Evolutionary conservation across 805 yeast genomes (phyloP).

Genomic region (Kodamaea jinghongensis): DNA sequence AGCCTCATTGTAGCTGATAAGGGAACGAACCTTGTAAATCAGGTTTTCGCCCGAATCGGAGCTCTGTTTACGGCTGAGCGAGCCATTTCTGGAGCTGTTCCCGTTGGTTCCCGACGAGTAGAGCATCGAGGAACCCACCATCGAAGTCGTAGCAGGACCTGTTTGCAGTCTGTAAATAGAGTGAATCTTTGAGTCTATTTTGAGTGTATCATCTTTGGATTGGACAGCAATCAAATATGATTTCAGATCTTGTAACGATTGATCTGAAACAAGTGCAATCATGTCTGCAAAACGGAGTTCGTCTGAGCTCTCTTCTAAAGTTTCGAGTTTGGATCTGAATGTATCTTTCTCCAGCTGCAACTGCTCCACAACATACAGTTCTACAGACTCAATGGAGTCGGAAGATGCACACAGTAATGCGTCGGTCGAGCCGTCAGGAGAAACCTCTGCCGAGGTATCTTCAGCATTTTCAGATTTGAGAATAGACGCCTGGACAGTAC

Average conservation of each 20-base stretch:
- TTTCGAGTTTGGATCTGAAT: conserved; percentile 5
- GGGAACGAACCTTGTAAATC: conserved; percentile 41
- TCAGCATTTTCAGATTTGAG: no score
- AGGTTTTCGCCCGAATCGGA: conserved; percentile 15
- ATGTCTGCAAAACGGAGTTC: conserved; percentile 11
- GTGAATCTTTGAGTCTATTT: conserved; percentile 32
- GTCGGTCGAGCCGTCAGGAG: neutral
- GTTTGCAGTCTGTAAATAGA: conserved; percentile 31
- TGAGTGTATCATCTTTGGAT: conserved; percentile 20
- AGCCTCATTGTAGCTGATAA: conserved; percentile 34
- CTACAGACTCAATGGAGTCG: conserved; percentile 6
- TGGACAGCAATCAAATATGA: conserved; percentile 22
- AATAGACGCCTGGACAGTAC: no score
- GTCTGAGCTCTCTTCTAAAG: conserved; percentile 5
- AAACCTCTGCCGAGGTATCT: no score
- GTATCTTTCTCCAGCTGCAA: conserved; percentile 1
- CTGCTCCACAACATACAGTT: conserved; percentile 8
- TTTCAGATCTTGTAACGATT: conserved; percentile 26
- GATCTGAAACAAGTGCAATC: conserved; percentile 24
- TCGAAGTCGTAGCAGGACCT: conserved; percentile 7
- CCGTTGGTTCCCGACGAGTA: conserved; percentile 1
- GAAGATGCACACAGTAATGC: conserved; percentile 8
- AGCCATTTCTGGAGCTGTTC: conserved; percentile 9
- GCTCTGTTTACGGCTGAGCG: conserved; percentile 9
- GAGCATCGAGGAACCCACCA: conserved; percentile 3